Evolutionary conservation across 2,329 filamentous ascomycete species (phyloP), one percentile per base, ranked within the genome.

Genomic region (Sarocladium strictum): DNA sequence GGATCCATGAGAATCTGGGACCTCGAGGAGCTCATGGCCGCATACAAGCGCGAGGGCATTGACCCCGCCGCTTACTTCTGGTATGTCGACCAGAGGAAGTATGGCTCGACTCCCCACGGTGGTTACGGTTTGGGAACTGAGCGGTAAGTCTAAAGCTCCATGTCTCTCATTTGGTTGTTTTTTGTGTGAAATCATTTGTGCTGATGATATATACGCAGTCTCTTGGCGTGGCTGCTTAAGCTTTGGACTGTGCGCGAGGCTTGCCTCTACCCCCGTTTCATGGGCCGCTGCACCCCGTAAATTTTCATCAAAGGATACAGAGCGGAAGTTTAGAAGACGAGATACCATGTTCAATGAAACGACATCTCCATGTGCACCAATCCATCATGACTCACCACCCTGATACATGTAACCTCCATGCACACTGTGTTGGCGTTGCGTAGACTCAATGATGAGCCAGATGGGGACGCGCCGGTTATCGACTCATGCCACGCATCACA

Each of bases 31-130:
- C 76, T 97, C 61, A 85, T 97, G 78, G 85, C 80, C 23, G 94
- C 90, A 1, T 99, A 95, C 70, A 84, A 90, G 72, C 84, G 87
- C 58, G 88, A 97, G 73, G 87, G 86, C 38, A 95, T 97, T 69
- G 84, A 89, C 63, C 84, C 91, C 19, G 82, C 81, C 63, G 85
- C 87, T 45, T 97, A 97, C 76, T 97, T 95, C 80, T 99, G 94
- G 94, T 99, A 97, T 76, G 95, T 91, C 29, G 94, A 97, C 74
- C 91, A 96, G 81, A 81, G 92, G 68, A 96, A 94, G 89, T 96
- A 97, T 67, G 94, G 94, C 55, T 91, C 88, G 54, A 91, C 88
- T 43, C 90, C 91, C 26, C 93, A 97, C 72, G 91, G 91, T 59
- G 92, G 93, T 54, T 97, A 96, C 70, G 93, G 93, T 53, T 79